Conservation (phyloP, 2,329 filamentous ascomycete genomes). For the Fusarium sp. region DNA sequence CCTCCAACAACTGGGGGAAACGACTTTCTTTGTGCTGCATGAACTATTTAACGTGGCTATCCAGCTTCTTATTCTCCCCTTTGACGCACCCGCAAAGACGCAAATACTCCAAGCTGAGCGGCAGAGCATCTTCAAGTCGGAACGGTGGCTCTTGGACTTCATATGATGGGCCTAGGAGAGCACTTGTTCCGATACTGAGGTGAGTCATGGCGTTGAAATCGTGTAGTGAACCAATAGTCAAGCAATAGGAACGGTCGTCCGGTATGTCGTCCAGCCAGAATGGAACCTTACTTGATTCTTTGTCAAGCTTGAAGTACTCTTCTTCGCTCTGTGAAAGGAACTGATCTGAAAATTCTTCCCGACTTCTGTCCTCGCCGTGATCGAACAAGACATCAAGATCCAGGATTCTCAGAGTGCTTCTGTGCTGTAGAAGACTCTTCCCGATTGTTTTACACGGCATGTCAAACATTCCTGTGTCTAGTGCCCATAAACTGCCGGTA, state of each 20-base stretch:
- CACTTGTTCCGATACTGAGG: background rate
- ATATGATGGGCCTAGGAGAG: background rate
- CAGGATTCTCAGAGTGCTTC: background rate
- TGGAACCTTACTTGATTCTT: background rate
- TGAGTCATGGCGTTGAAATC: background rate
- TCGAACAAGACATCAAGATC: conserved; percentile 1
- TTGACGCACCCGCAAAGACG: conserved; percentile 23
- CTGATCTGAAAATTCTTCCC: background rate
- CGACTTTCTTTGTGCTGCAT: conserved; percentile 3
- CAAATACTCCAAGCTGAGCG: conserved; percentile 13
- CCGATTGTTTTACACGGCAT: background rate
- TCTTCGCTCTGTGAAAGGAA: background rate
- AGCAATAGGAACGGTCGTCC: background rate
- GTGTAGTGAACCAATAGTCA: background rate
- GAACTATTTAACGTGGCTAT: conserved; percentile 13
- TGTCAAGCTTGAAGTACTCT: background rate
- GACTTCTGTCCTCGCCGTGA: background rate
- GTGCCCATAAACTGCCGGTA: background rate
- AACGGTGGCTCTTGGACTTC: background rate
- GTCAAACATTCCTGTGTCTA: background rate
- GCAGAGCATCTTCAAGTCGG: background rate
- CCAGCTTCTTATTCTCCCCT: conserved; percentile 5
- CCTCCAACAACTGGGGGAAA: background rate
- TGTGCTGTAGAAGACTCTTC: background rate
- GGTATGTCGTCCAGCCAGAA: conserved; percentile 9